Conservation (phyloP, 164 flowering plant genomes). For the Vitis cinerea region DNA sequence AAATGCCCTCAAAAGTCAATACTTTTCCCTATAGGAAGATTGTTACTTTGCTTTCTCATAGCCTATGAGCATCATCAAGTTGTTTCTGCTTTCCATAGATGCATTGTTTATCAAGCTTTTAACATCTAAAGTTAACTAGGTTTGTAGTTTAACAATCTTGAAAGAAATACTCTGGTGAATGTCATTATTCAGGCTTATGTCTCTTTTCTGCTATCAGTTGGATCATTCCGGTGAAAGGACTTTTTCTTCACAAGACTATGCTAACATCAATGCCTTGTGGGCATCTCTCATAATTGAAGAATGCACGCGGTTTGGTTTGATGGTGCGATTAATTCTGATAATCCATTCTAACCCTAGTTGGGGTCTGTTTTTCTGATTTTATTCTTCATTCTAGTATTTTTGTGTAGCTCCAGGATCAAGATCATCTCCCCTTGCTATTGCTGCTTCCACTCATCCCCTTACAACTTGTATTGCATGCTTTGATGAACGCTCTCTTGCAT, state of each 20-base stretch:
- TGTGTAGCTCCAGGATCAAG: conserved; percentile 99
- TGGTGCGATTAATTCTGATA: conserved; percentile 41
- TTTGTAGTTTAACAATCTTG: neutral
- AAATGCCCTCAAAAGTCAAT: too few species aligned
- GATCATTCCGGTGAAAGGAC: conserved; percentile 25
- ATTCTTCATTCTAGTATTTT: conserved; percentile 65
- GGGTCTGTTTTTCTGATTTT: conserved; percentile 29
- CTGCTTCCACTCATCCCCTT: conserved; percentile 77
- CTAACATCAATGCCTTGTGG: conserved; percentile 84
- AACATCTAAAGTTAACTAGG: neutral
- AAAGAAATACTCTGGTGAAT: conserved; percentile 9
- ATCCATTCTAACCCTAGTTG: neutral
- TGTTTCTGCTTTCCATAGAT: too few species aligned
- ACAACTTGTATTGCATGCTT: conserved; percentile 74
- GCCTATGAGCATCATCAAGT: too few species aligned
- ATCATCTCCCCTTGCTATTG: conserved; percentile 90
- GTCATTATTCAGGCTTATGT: conserved; percentile 16
- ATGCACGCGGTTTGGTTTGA: conserved; percentile 88
- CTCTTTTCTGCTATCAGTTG: conserved; percentile 34
- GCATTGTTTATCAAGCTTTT: too few species aligned
- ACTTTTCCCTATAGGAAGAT: too few species aligned
- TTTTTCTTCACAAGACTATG: conserved; percentile 32
- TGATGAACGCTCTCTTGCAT: conserved; percentile 94
- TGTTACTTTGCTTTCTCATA: too few species aligned
- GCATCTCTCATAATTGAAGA: conserved; percentile 90